These are phyloP conservation scores for Pseudisothecium myosuroides DNA, from an alignment of 225 moss, liverwort and hornwort species.

Conservation along the genomic window DNA sequence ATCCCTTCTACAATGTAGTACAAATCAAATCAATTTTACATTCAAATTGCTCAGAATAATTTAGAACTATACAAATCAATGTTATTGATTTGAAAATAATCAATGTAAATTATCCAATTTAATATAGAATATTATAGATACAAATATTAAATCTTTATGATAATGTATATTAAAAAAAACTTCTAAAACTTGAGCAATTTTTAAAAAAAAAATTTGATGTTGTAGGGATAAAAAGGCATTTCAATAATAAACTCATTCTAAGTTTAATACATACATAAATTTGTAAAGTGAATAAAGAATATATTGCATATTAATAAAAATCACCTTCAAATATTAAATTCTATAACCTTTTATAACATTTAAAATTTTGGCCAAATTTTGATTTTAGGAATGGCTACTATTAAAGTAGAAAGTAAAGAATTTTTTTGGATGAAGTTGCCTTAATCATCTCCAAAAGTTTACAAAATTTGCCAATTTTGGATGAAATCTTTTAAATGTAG, in stretches of 20 bases:
- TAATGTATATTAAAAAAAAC: too few relatives aligned
- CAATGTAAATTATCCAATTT: too few relatives aligned
- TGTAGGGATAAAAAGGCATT: neutral
- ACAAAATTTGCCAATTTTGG: neutral
- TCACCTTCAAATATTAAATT: too few relatives aligned
- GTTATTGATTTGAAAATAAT: neutral
- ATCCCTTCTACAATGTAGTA: neutral
- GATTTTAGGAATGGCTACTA: neutral
- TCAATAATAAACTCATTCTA: neutral
- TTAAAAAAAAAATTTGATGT: neutral
- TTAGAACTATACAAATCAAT: neutral
- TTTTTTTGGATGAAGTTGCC: accelerated
- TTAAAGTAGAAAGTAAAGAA: neutral
- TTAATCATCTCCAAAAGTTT: neutral
- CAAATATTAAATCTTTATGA: neutral
- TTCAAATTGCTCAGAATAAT: neutral
- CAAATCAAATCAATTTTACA: neutral
- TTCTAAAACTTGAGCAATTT: neutral
- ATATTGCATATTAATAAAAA: neutral
- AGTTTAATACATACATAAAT: neutral
- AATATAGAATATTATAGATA: neutral
- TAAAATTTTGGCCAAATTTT: neutral
- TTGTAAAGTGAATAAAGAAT: neutral
- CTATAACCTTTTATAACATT: neutral
- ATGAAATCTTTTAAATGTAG: neutral